A percentile compares a stretch with the other conserved stretches of the same genome.
phyloP scores from a whole-genome alignment of 2,329 filamentous ascomycete species.

The Corinectria fuckeliana region DNA sequence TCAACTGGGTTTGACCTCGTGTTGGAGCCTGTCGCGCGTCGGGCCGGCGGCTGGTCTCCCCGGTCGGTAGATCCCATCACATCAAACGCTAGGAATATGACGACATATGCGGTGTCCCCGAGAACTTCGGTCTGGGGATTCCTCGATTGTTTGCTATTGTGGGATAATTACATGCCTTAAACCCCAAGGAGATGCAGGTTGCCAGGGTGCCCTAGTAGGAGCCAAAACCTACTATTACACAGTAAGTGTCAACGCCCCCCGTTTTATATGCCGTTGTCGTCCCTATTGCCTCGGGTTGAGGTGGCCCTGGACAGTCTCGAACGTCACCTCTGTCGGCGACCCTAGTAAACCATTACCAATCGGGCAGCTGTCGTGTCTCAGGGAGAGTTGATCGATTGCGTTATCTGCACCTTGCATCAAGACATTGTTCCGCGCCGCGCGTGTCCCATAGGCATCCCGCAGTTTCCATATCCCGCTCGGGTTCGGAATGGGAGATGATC shows the following conservation, averaged over 20 bases:
- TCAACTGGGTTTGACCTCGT: background rate
- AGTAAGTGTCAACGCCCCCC: background rate
- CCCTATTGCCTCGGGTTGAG: background rate
- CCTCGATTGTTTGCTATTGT: background rate
- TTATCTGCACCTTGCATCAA: slow-evolving; percentile 18
- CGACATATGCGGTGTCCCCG: slow-evolving; percentile 11
- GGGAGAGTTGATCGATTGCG: slow-evolving; percentile 3
- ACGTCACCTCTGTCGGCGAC: background rate
- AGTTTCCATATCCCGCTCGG: slow-evolving; percentile 8
- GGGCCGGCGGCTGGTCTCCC: slow-evolving; percentile 10
- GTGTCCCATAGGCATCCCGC: background rate
- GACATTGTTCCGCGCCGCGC: background rate
- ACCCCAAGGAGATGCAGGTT: background rate
- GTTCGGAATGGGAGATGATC: background rate
- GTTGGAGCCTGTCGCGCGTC: background rate
- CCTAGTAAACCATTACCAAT: background rate
- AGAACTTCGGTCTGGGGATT: background rate
- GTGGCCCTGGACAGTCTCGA: background rate
- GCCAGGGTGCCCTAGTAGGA: background rate
- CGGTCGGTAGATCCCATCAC: slow-evolving; percentile 13
- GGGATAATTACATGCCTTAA: background rate
- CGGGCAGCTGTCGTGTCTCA: background rate
- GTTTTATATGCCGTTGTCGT: background rate
- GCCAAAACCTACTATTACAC: background rate
- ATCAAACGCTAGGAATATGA: slow-evolving; percentile 14